Conservation (phyloP, 2,329 filamentous ascomycete genomes). For the Daldinia sp. region DNA sequence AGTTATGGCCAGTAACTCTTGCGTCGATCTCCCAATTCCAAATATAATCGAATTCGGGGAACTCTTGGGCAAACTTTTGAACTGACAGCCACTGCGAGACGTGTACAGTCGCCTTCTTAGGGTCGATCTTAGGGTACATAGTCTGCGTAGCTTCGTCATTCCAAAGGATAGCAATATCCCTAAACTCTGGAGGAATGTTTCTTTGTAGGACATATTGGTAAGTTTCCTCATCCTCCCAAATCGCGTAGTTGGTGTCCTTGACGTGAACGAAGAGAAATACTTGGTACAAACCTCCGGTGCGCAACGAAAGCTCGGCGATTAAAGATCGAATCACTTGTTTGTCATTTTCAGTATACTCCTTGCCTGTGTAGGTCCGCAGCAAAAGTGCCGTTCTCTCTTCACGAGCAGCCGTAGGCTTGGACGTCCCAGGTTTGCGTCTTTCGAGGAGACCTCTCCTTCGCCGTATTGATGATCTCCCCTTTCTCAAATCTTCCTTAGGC, state of each 20-base stretch:
- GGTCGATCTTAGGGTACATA: conserved; percentile 78
- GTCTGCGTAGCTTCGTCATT: conserved; percentile 76
- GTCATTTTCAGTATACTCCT: conserved; percentile 80
- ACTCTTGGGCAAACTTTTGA: conserved; percentile 77
- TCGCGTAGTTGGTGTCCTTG: conserved; percentile 66
- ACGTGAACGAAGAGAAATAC: conserved; percentile 83
- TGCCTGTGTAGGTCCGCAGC: conserved; percentile 78
- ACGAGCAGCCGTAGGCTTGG: conserved; percentile 30
- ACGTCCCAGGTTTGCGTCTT: conserved; percentile 24
- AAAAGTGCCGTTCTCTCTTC: conserved; percentile 75
- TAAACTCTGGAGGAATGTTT: conserved; percentile 74
- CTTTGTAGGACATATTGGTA: conserved; percentile 68
- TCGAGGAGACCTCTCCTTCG: conserved; percentile 12
- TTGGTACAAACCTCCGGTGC: conserved; percentile 81
- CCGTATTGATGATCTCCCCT: conserved; percentile 1
- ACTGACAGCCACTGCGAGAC: conserved; percentile 74
- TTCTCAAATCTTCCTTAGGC: conserved; percentile 26
- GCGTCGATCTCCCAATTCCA: conserved; percentile 93
- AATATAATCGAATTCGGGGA: conserved; percentile 81
- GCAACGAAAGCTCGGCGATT: conserved; percentile 77
- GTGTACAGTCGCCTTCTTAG: conserved; percentile 61
- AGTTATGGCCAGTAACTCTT: conserved; percentile 81
- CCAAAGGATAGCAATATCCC: conserved; percentile 76
- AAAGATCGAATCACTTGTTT: conserved; percentile 80
- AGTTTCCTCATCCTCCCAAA: conserved; percentile 65